Conservation (phyloP, 1,139 yeast species). For the Taphrina deformans region DNA sequence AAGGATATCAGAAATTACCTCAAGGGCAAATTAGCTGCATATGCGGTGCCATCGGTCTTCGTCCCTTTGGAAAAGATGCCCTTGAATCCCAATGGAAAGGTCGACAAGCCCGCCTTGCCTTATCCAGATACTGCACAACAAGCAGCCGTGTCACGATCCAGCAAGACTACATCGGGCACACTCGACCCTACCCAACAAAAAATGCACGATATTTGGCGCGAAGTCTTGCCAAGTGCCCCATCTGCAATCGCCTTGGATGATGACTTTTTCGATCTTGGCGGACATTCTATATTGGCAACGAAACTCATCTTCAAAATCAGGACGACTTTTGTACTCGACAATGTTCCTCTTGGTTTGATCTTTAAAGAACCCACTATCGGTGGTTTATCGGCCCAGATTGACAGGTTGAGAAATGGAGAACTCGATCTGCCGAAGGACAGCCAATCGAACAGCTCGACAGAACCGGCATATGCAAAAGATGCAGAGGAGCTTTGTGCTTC, state of each 20-base stretch:
- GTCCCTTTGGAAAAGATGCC: conserved; percentile 86
- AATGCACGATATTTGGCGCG: conserved; percentile 80
- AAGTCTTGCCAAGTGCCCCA: conserved; percentile 81
- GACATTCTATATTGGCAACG: conserved; percentile 95
- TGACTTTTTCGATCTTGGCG: conserved; percentile 95
- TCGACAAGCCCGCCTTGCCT: conserved; percentile 95
- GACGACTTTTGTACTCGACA: conserved; percentile 68
- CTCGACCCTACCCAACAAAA: conserved; percentile 65
- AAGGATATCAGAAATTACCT: conserved; percentile 77
- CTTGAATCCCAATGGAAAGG: conserved; percentile 95
- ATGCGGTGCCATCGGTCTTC: conserved; percentile 88
- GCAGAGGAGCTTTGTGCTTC: conserved; percentile 59
- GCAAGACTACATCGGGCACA: conserved; percentile 46
- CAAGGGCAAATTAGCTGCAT: conserved; percentile 84
- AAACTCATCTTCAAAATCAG: conserved; percentile 93
- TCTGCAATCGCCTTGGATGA: conserved; percentile 73
- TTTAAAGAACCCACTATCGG: conserved; percentile 85
- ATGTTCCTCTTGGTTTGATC: conserved; percentile 79
- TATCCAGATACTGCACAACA: conserved; percentile 90
- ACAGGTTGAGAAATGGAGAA: conserved; percentile 55
- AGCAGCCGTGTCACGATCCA: conserved; percentile 59
- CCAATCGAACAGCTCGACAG: conserved; percentile 41
- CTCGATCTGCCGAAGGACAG: conserved; percentile 39
- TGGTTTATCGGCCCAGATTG: conserved; percentile 73
- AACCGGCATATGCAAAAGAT: conserved; percentile 61